Percentiles rank a stretch among this genome's conserved stretches.
phyloP scores from a whole-genome alignment of 345 rosid genomes.

The Citrus unshiu region DNA sequence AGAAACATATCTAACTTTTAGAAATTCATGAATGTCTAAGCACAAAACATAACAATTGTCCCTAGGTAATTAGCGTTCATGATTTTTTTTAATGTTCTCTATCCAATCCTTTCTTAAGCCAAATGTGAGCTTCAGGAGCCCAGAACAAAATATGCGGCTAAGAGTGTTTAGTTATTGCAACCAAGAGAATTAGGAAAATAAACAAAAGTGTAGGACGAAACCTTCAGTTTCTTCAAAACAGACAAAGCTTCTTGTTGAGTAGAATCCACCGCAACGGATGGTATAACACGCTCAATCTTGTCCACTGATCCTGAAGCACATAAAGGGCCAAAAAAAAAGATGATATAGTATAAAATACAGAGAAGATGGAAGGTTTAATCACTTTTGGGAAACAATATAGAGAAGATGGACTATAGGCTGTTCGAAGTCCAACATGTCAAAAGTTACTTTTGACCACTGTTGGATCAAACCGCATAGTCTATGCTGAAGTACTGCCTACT shows the following conservation, averaged over 20 bases:
- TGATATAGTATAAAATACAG: not conserved
- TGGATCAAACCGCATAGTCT: not conserved
- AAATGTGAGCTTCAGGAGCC: not conserved
- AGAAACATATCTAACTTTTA: not conserved
- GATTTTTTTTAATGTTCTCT: not conserved
- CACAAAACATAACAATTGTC: constrained; percentile 2
- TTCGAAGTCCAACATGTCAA: not conserved
- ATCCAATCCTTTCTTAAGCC: not conserved
- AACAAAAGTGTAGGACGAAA: constrained; percentile 17
- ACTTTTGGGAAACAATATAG: not conserved
- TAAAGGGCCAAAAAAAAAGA: not conserved
- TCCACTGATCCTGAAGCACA: constrained; percentile 20
- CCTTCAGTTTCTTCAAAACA: constrained; percentile 73
- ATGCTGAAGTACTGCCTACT: not conserved
- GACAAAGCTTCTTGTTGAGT: constrained; percentile 70
- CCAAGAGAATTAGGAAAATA: not conserved
- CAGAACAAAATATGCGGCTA: not conserved
- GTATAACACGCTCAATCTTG: constrained; percentile 32
- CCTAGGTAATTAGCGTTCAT: not conserved
- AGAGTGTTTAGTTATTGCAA: not conserved
- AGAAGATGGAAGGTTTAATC: not conserved
- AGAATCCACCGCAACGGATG: constrained; percentile 50
- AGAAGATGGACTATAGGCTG: not conserved
- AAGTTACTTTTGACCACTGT: not conserved
- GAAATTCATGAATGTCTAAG: not conserved